Conservation (phyloP, 805 yeast genomes). For the Metschnikowia lachancei region DNA sequence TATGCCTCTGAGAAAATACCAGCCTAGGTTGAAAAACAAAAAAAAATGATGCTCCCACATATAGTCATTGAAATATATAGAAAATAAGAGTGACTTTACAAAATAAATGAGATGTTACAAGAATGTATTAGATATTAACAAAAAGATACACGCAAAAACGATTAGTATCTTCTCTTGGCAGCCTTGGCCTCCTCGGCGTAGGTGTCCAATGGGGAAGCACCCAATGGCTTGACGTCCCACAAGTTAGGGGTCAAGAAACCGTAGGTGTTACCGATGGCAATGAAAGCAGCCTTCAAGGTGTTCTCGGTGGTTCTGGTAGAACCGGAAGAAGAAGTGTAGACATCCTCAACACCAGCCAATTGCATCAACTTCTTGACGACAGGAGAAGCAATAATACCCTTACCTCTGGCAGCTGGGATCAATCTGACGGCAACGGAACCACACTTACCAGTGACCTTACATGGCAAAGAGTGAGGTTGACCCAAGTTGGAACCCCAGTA, state of each 20-base stretch:
- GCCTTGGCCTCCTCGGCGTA: conserved; percentile 75
- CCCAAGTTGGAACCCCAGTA: conserved; percentile 99
- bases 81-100: neutral
- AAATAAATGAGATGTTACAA: no score
- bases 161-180: conserved; percentile 72
- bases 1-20: no score
- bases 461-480: conserved; percentile 97
- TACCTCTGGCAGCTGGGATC: conserved; percentile 99
- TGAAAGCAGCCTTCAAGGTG: conserved; percentile 99
- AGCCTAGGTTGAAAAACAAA: no score
- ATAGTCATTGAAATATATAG: no score
- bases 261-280: conserved; percentile 99
- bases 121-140: conserved; percentile 5
- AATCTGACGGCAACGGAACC: conserved; percentile 99
- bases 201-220: conserved; percentile 91
- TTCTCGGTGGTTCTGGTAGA: conserved; percentile 99
- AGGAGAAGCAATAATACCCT: conserved; percentile 99
- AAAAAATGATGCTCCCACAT: no score
- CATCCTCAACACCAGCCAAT: conserved; percentile 99
- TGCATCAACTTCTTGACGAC: conserved; percentile 98
- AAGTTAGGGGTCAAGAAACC: conserved; percentile 99
- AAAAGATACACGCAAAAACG: conserved; percentile 13
- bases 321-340: conserved; percentile 98
- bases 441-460: conserved; percentile 99
- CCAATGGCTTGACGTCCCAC: conserved; percentile 85